Evolutionary conservation across 176 grass and related monocot species (phyloP).

Genomic region (Eremochloa ophiuroides): DNA sequence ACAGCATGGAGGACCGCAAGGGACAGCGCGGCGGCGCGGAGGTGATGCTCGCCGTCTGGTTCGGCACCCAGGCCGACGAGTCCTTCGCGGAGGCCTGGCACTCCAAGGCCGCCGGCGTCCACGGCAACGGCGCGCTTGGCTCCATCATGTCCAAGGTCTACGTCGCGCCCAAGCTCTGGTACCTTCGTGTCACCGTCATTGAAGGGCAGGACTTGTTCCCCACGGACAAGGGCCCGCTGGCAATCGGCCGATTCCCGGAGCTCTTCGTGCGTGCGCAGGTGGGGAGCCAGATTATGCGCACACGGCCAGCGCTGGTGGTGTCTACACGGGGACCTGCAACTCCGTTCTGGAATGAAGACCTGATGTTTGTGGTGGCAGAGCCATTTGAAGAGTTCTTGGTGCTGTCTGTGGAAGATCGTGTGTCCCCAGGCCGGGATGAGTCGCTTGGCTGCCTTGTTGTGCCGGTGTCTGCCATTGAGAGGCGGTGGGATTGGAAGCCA

Average conservation of each 20-base stretch:
- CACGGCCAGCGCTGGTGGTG: slow-evolving; percentile 33
- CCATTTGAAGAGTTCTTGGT: slow-evolving; percentile 78
- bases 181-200: slow-evolving; percentile 67
- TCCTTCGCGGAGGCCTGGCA: slow-evolving; percentile 92
- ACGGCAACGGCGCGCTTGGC: slow-evolving; percentile 59
- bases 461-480: slow-evolving; percentile 60
- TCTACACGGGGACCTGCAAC: slow-evolving; percentile 49
- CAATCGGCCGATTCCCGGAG: slow-evolving; percentile 54
- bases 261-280: slow-evolving; percentile 72
- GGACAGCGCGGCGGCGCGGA: slow-evolving; percentile 56
- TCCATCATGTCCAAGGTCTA: slow-evolving; percentile 95
- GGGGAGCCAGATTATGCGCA: slow-evolving; percentile 65
- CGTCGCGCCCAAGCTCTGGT: slow-evolving; percentile 90
- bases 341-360: slow-evolving; percentile 85
- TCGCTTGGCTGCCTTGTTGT: slow-evolving; percentile 59
- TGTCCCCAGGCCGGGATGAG: slow-evolving; percentile 64
- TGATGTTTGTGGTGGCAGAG: slow-evolving; percentile 87
- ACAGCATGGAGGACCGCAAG: slow-evolving; percentile 76
- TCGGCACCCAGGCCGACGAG: slow-evolving; percentile 90
- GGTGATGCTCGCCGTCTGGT: slow-evolving; percentile 78
- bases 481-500: slow-evolving; percentile 72
- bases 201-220: slow-evolving; percentile 76
- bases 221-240: slow-evolving; percentile 37
- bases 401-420: slow-evolving; percentile 65
- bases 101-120: slow-evolving; percentile 75